Conservation (phyloP, 495 filamentous ascomycete species). For the Penicillium argentinense region DNA sequence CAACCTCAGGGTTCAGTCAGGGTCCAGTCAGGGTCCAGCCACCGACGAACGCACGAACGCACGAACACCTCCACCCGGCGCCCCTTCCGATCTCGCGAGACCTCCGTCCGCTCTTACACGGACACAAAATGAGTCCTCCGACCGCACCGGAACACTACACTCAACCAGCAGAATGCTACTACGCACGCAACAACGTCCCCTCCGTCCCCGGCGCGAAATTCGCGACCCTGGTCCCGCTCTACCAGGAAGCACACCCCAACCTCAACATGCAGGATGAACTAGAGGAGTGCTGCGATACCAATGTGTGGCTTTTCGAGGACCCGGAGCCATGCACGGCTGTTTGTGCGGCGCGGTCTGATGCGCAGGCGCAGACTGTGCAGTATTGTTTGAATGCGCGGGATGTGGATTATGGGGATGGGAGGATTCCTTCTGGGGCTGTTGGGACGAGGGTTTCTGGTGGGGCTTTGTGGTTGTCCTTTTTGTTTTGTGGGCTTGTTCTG, state of each 20-base stretch:
- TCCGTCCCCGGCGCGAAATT: conserved; percentile 5
- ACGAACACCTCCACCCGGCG: no score
- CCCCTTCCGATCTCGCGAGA: not conserved
- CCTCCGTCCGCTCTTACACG: not conserved
- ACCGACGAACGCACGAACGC: no score
- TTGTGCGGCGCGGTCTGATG: conserved; percentile 9
- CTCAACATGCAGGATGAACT: conserved; percentile 8
- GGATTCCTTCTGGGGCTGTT: conserved; percentile 1
- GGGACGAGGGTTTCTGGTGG: not conserved
- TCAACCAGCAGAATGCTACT: conserved; percentile 12
- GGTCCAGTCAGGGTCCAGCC: no score
- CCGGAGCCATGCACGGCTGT: conserved; percentile 21
- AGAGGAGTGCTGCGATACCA: conserved; percentile 9
- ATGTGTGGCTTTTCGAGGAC: conserved; percentile 15
- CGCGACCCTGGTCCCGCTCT: conserved; percentile 22
- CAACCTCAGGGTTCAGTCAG: no score
- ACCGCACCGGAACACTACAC: conserved; percentile 7
- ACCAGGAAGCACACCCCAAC: conserved; percentile 7
- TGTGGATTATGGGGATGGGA: conserved; percentile 8
- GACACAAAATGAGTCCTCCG: not conserved
- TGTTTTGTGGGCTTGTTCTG: conserved; percentile 11
- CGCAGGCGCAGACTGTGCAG: conserved; percentile 9
- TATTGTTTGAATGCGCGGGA: conserved; percentile 20
- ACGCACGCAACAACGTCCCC: conserved; percentile 11
- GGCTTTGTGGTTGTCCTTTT: not conserved